Evolutionary conservation across 108 stramenopile genomes (phyloP).

Genomic region (Fragilaria crotonensis): DNA sequence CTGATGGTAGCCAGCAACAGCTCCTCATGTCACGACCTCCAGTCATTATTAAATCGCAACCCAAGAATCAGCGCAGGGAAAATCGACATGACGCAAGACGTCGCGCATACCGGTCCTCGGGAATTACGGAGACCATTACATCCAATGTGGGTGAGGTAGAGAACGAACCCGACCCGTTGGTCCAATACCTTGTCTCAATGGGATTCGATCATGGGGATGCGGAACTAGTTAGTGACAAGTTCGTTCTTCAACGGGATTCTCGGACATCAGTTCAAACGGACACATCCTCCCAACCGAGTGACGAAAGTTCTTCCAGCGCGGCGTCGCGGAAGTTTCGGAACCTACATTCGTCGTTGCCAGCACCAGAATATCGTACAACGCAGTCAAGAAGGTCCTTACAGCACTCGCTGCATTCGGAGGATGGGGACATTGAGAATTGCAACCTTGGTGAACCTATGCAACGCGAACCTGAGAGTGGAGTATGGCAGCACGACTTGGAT

Average conservation of each 20-base stretch:
- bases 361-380: neutral
- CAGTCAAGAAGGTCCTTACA: neutral
- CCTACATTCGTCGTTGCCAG: neutral
- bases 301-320: too few species aligned
- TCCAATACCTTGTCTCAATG: neutral
- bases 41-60: too few species aligned
- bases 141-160: too few species aligned
- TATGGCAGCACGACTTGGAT: neutral
- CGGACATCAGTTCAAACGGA: too few species aligned
- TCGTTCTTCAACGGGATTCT: neutral
- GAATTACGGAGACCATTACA: too few species aligned
- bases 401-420: neutral
- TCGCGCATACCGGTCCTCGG: too few species aligned
- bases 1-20: too few species aligned
- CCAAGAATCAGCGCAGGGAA: too few species aligned
- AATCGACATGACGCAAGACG: too few species aligned
- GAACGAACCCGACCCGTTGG: neutral
- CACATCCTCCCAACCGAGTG: too few species aligned
- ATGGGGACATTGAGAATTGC: neutral
- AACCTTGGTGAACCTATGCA: neutral
- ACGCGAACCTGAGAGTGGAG: neutral
- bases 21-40: too few species aligned
- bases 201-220: neutral
- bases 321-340: neutral
- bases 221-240: neutral